Evolutionary conservation across 2,329 filamentous ascomycete genomes (phyloP), one percentile per base, ranked within the genome.

Genomic region (Colletotrichum scovillei): DNA sequence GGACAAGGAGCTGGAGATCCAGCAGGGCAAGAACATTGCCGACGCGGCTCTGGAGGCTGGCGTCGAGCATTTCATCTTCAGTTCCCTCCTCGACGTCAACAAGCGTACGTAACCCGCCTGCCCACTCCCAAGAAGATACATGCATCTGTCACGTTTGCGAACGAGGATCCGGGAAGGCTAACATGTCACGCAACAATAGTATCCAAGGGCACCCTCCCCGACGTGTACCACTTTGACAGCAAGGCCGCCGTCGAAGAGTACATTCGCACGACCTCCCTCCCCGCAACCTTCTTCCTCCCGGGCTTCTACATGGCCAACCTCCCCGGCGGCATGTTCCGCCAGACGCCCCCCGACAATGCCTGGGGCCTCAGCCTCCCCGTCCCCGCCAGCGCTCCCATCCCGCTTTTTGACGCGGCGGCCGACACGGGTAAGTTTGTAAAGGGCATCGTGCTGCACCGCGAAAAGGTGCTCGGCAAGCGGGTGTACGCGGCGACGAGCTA

Each of bases 221-320:
- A 83, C 56, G 84, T 88, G 35, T 80, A 84, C 73, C 86, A 89
- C 75, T 92, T 91, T 73, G 90, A 92, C 79, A 82, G 80, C 78
- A 92, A 92, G 78, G 89, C 88, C 24, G 80, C 86, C 14, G 84
- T 89, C 0, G 89, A 90, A 75, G 76, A 83, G n/a, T 89, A 91
- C 77, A 86, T 90, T 59, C 85, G 87, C 22, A 70, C 74, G 0
- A 77, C 87, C 3, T 84, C 83, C 0, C 81, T 90, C 9, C 84
- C 86, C 2, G 83, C 84, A 26, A 84, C 88, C 0, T 90, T 88
- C 77, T 86, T 89, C 77, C 79, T 86, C n/a, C 86, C 88, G 0
- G 89, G 83, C 2, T 84, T 82, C 63, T 91, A 88, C 76, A 89
- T 90, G 88, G 79, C 85, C 76, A 90, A 90, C 77, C 79, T 87